These are phyloP conservation scores for Neonectria sp. DNA, from an alignment of 2,329 filamentous ascomycete genomes.

Conservation along the genomic window DNA sequence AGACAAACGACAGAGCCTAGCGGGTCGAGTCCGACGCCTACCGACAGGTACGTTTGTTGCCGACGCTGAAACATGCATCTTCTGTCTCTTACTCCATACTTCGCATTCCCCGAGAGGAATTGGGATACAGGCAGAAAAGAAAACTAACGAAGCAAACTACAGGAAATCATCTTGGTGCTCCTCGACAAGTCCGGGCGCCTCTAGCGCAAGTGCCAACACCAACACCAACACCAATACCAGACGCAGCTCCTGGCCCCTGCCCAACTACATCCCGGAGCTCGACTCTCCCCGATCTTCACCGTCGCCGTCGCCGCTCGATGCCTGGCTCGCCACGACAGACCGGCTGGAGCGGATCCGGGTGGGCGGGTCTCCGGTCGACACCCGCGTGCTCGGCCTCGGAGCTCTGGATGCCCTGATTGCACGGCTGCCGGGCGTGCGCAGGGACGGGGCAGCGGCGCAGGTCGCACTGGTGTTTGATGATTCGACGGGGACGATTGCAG, in stretches of 20 bases:
- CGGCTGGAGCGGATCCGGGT: constrained; percentile 28
- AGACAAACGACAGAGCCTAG: constrained; percentile 14
- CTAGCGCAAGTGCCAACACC: not conserved
- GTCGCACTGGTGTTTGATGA: constrained; percentile 25
- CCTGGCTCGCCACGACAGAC: constrained; percentile 22
- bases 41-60: constrained; percentile 16
- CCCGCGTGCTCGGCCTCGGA: constrained; percentile 17
- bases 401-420: constrained; percentile 21
- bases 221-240: not conserved
- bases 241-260: constrained; percentile 21
- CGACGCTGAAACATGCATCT: not conserved
- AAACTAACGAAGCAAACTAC: constrained; percentile 7
- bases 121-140: not conserved
- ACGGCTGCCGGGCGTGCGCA: constrained; percentile 7
- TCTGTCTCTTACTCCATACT: not conserved
- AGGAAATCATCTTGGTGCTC: constrained; percentile 4
- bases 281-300: not conserved
- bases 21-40: constrained; percentile 7
- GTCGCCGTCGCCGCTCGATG: constrained; percentile 7
- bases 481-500: constrained; percentile 15
- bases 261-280: not conserved
- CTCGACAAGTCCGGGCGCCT: not conserved
- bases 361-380: constrained; percentile 20
- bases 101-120: not conserved
- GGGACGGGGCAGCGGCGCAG: constrained; percentile 10